A percentile compares a stretch with the other conserved stretches of the same genome.
These are phyloP conservation scores for Aurifilum marmelostoma DNA, from an alignment of 2,329 filamentous ascomycete species.

Conservation along the genomic window DNA sequence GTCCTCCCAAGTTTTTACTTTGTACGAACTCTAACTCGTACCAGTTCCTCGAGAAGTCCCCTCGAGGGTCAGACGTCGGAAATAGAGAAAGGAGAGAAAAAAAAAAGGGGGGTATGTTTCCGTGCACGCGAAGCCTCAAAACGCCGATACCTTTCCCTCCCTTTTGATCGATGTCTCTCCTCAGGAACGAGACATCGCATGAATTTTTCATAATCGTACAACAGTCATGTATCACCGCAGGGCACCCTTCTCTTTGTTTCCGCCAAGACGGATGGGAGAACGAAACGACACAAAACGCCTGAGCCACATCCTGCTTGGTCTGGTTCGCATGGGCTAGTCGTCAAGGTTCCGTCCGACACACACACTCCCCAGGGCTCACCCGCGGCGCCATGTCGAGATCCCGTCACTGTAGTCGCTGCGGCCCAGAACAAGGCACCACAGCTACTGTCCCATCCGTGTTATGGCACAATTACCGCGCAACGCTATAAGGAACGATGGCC, in stretches of 20 bases:
- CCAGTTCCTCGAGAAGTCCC: neutral
- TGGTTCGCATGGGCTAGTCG: neutral
- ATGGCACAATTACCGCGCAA: conserved; percentile 37
- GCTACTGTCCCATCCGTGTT: neutral
- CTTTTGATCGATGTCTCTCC: neutral
- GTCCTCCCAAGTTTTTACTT: neutral
- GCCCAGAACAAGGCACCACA: neutral
- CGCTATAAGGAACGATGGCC: conserved; percentile 63
- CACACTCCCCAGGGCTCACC: neutral
- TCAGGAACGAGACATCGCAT: neutral
- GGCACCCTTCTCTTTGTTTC: neutral
- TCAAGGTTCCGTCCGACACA: neutral
- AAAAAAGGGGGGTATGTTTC: neutral
- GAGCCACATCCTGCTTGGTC: neutral
- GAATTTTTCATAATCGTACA: neutral
- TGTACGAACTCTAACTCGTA: neutral
- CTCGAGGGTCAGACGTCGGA: neutral
- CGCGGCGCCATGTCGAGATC: neutral
- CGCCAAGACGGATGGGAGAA: neutral
- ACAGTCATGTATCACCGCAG: neutral
- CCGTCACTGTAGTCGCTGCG: neutral
- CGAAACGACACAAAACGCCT: neutral
- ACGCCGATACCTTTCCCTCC: neutral
- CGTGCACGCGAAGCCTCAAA: neutral
- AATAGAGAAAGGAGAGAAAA: neutral